Conservation (phyloP, 2,329 filamentous ascomycete genomes). For the Stagonosporopsis chrysanthemi region DNA sequence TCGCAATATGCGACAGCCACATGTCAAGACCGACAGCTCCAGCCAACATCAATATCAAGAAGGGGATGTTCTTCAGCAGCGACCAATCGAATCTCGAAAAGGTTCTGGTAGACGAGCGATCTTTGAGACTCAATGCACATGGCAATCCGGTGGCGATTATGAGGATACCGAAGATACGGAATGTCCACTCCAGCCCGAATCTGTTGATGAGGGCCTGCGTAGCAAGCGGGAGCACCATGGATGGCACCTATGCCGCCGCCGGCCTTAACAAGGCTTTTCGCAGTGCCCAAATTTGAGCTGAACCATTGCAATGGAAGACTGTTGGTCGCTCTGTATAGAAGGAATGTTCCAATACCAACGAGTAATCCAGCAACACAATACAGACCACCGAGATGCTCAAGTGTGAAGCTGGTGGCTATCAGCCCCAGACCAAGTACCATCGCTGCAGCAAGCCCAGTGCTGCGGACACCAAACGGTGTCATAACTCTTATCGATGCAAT, state of each 20-base stretch:
- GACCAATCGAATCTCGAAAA: constrained; percentile 4
- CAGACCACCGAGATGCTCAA: too few species aligned
- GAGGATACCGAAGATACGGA: constrained; percentile 38
- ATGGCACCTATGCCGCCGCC: constrained; percentile 40
- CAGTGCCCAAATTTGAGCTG: constrained; percentile 35
- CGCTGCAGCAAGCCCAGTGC: too few species aligned
- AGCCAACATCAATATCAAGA: constrained; percentile 38
- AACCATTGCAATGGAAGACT: too few species aligned
- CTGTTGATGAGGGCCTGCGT: constrained; percentile 34
- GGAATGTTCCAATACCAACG: too few species aligned
- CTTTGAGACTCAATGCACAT: constrained; percentile 36
- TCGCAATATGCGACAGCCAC: too few species aligned
- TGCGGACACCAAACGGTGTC: too few species aligned
- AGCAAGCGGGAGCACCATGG: constrained; percentile 36
- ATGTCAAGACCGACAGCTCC: constrained; percentile 26
- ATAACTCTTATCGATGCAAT: too few species aligned
- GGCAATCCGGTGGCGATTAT: constrained; percentile 36
- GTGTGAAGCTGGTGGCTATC: too few species aligned
- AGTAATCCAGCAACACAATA: too few species aligned
- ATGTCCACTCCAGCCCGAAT: constrained; percentile 43
- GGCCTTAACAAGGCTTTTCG: constrained; percentile 40
- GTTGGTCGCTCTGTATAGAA: too few species aligned
- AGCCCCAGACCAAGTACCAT: too few species aligned
- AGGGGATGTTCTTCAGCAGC: constrained; percentile 25
- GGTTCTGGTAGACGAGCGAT: constrained; percentile 25